Evolutionary conservation across 306 rosid species (phyloP), one percentile per base, ranked within the genome.

Genomic region (Rosa chinensis): DNA sequence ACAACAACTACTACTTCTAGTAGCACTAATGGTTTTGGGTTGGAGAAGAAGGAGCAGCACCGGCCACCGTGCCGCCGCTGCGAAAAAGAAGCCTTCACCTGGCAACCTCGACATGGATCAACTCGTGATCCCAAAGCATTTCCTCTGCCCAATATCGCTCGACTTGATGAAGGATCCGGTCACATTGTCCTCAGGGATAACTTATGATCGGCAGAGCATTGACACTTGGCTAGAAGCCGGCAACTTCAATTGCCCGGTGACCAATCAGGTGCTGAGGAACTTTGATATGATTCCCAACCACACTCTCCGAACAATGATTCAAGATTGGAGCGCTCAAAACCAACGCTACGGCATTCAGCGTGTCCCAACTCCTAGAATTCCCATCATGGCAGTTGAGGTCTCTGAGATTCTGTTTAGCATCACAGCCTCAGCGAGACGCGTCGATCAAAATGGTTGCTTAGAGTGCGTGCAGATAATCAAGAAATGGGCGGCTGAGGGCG

Each of bases 101-200:
- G 69, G 68, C 13, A 82, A 76, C 66, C 78, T 72, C 6, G 83
- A 66, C 1, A 6, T 75, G 76, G 95, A 89, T 1, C 25, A 67
- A 64, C 25, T 88, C 11, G 86, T 82, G 79, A 73, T 85, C 50
- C 96, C 97, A 0, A 88, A 82, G 82, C 87, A 89, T 49, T 92
- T 89, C 73, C 76, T 55, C 11, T 92, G 97, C 71, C 97, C 97
- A 10, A 84, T 92, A 23, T 85, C 97, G 0, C 86, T 90, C 1
- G 97, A 92, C 44, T 61, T 90, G 77, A 92, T 92, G 97, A 88
- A 87, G 44, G 97, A 92, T 81, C 97, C 97, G 9, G 93, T 92
- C 35, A 90, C 97, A 79, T 82, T 92, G 39, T 89, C 92, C 5
- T 85, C 97, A 0, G 97, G 97, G n/a, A 89, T 89, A 9, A 90